Evolutionary conservation across 148 eudicot species (phyloP).

Genomic region (Pouteria glomerata): DNA sequence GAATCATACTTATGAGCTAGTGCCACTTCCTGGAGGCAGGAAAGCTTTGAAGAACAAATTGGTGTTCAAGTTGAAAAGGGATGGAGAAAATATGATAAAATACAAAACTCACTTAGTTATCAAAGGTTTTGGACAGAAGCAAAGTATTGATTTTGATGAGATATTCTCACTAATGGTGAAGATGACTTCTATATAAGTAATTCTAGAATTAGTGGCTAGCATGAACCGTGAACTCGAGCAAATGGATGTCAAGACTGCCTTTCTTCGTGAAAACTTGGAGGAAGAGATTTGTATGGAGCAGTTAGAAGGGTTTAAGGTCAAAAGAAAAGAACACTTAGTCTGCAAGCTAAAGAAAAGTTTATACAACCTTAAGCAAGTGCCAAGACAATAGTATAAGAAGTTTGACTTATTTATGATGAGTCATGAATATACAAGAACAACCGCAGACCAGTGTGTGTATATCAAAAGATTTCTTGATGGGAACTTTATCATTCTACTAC

Average conservation of each 20-base stretch:
- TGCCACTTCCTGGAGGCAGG: no score
- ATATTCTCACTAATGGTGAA: not conserved
- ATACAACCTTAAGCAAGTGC: not conserved
- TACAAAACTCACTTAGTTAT: no score
- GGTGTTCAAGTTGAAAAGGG: no score
- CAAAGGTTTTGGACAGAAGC: no score
- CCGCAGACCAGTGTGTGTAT: not conserved
- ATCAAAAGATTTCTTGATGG: not conserved
- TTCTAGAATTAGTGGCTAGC: no score
- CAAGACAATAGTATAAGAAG: not conserved
- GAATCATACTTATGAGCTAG: no score
- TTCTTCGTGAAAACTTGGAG: not conserved
- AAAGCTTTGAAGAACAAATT: no score
- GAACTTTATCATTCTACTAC: not conserved
- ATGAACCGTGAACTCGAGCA: not conserved
- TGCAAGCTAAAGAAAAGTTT: slow-evolving; percentile 1
- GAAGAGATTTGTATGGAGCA: not conserved
- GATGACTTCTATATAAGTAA: not conserved
- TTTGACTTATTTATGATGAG: not conserved
- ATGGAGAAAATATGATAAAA: no score
- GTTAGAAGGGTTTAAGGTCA: not conserved
- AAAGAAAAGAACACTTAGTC: not conserved
- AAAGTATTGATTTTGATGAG: no score
- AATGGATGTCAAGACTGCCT: not conserved
- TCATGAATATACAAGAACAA: not conserved